phyloP scores from a whole-genome alignment of 2,329 filamentous ascomycete species.

The Colletotrichum camelliae region DNA sequence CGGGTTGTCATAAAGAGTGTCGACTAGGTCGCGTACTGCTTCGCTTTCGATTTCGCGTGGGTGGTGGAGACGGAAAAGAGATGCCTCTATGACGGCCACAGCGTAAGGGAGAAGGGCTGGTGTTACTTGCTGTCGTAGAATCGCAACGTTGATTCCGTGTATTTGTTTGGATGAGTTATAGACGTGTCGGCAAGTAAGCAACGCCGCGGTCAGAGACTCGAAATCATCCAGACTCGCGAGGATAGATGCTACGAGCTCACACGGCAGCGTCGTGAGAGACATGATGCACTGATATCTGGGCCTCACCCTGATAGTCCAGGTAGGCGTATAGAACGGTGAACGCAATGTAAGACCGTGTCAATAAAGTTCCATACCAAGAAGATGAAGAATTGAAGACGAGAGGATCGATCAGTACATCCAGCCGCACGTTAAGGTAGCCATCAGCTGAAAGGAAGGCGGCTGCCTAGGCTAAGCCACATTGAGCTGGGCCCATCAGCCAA shows the following conservation, averaged over 20 bases:
- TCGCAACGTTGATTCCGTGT: not conserved
- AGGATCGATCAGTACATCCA: not conserved
- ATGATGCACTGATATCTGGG: not conserved
- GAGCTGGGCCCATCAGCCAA: not conserved
- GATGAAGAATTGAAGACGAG: not conserved
- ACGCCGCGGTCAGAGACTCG: not conserved
- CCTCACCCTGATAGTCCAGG: not conserved
- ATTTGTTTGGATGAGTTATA: not conserved
- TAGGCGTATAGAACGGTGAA: not conserved
- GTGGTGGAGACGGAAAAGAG: not conserved
- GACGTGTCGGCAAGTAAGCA: not conserved
- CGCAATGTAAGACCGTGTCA: not conserved
- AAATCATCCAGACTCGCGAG: not conserved
- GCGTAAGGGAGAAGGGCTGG: not conserved
- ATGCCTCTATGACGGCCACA: not conserved
- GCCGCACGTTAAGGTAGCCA: not conserved
- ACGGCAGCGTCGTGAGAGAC: not conserved
- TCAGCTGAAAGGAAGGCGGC: not conserved
- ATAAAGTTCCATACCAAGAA: not conserved
- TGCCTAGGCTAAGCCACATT: not conserved
- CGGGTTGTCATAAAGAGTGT: not conserved
- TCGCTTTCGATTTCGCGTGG: not conserved
- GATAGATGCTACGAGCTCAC: not conserved
- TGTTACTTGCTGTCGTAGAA: not conserved
- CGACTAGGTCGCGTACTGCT: not conserved